Evolutionary conservation across 2,329 filamentous ascomycete genomes (phyloP), one percentile per base, ranked within the genome.

Genomic region (Cordyceps cateniannulata): DNA sequence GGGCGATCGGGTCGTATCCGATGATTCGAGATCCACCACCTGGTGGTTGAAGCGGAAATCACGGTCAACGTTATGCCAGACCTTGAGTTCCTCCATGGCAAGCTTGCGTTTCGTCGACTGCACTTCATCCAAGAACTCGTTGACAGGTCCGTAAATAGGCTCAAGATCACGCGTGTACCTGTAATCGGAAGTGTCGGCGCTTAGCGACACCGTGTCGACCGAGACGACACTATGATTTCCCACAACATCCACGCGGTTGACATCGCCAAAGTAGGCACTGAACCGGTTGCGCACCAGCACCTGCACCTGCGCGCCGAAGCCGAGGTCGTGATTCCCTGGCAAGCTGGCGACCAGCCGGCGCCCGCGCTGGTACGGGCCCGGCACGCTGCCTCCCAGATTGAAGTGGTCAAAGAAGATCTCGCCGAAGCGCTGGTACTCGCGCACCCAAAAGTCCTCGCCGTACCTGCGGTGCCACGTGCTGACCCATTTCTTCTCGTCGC

Each of bases 141-240:
- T 81, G 0, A 89, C 84, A 0, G 93, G 91, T 25, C 81, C 81
- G 79, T 90, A 96, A 20, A 98, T 88, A 42, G 81, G 78, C 45
- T 75, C 74, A 20, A 86, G 71, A 44, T 85, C 81, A 56, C 82
- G 74, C 5, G 74, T 72, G 55, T 79, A 75, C 42, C 79, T 80
- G 70, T 81, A 77, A 52, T 77, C 71, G 2, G 83, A 84, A 2
- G 78, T 78, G 49, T 72, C 81, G 3, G 95, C 93, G 69, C 91
- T 96, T 67, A 98, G 75, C 0, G 93, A 97, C 5, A 96, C 87
- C 0, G 88, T 85, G 71, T 99, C 95, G 8, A 99, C 82, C 0
- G 91, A 96, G 22, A 99, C 90, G 70, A 99, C 92, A 0, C 91
- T 96, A 72, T 99, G 95, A 70, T 99, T 99, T 14, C 91, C 95